Evolutionary conservation across 805 yeast species (phyloP).

Genomic region (Komagataella kurtzmanii): DNA sequence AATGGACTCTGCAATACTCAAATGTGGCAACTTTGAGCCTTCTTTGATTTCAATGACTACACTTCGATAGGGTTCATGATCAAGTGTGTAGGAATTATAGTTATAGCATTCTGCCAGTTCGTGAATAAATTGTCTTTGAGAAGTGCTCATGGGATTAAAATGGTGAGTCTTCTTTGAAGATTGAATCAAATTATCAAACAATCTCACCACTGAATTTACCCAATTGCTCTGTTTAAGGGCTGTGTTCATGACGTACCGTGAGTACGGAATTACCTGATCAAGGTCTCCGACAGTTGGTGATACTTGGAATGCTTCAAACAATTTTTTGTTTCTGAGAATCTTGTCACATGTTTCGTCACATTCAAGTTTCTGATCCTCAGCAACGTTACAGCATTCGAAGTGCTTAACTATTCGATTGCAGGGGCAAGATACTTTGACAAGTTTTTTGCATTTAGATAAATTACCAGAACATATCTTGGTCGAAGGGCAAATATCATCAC

Average conservation of each 20-base stretch:
- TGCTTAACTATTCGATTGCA: constrained; percentile 45
- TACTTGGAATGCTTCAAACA: constrained; percentile 48
- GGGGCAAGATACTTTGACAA: constrained; percentile 37
- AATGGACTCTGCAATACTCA: constrained; percentile 27
- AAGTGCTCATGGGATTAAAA: constrained; percentile 61
- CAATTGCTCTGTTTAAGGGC: constrained; percentile 34
- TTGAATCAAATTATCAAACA: constrained; percentile 6
- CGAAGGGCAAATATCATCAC: constrained; percentile 51
- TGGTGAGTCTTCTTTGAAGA: constrained; percentile 27
- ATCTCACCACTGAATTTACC: not conserved
- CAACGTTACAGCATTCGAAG: constrained; percentile 32
- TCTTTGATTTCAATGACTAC: constrained; percentile 39
- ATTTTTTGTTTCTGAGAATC: constrained; percentile 41
- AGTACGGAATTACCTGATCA: constrained; percentile 21
- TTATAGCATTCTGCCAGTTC: constrained; percentile 47
- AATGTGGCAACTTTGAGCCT: constrained; percentile 23
- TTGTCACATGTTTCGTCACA: constrained; percentile 66
- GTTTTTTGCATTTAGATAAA: constrained; percentile 11
- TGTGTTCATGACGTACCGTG: constrained; percentile 29
- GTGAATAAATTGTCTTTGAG: constrained; percentile 62
- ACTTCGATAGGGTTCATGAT: constrained; percentile 65
- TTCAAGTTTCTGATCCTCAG: constrained; percentile 23
- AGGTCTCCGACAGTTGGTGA: constrained; percentile 12
- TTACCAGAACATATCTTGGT: constrained; percentile 38
- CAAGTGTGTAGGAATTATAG: constrained; percentile 62